These are phyloP conservation scores for Blastobotrys apis DNA, from an alignment of 1,139 yeast genomes.

Conservation along the genomic window DNA sequence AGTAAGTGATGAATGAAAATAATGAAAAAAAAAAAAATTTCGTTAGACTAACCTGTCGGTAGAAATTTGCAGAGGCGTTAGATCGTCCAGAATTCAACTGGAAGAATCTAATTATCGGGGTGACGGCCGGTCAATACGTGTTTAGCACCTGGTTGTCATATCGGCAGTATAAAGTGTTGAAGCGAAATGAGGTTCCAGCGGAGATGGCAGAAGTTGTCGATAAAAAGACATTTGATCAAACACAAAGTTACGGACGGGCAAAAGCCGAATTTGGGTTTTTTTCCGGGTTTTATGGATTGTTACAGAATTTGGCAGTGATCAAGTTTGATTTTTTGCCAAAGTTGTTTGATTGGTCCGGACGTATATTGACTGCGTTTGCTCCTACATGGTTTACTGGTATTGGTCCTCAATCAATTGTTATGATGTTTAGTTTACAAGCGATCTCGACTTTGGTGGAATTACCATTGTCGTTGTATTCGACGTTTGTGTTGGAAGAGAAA, in stretches of 20 bases:
- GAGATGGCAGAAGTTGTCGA: conserved; percentile 52
- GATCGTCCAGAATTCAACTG: conserved; percentile 68
- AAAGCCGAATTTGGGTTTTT: conserved; percentile 68
- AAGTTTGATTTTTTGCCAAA: conserved; percentile 63
- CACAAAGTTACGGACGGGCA: conserved; percentile 79
- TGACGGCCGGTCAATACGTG: conserved; percentile 67
- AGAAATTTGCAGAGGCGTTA: conserved; percentile 36
- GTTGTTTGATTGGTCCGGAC: conserved; percentile 57
- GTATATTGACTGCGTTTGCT: conserved; percentile 36
- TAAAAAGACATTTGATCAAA: conserved; percentile 67
- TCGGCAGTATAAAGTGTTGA: conserved; percentile 72
- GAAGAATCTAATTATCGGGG: conserved; percentile 70
- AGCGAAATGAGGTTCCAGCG: conserved; percentile 51
- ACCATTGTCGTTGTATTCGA: conserved; percentile 70
- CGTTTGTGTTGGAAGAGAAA: conserved; percentile 86
- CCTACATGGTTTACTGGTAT: conserved; percentile 35
- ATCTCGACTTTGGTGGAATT: conserved; percentile 50
- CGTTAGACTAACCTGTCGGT: no score
- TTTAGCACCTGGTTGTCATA: conserved; percentile 71
- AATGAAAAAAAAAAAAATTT: no score
- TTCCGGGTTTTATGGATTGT: conserved; percentile 47
- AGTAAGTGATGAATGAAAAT: conserved; percentile 10
- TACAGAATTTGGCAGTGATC: conserved; percentile 55
- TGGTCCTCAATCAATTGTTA: conserved; percentile 55
- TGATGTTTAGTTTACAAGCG: conserved; percentile 49